Percentiles rank a stretch among this genome's conserved stretches.
Evolutionary conservation across 2,329 filamentous ascomycete species (phyloP).

Genomic region (Apiospora kogelbergensis): DNA sequence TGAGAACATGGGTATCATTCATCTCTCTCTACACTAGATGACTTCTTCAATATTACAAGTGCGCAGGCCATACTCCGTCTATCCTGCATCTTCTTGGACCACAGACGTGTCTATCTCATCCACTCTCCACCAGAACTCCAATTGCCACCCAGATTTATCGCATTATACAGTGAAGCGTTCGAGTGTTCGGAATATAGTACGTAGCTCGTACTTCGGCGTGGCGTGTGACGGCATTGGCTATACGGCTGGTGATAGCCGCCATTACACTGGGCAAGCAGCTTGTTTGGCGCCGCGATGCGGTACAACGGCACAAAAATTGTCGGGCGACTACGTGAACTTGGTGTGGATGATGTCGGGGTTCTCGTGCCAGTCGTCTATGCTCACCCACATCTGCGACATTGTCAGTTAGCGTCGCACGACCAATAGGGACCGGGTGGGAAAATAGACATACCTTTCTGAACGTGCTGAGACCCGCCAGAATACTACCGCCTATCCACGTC

Average conservation of each 20-base stretch:
- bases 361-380: constrained; percentile 99
- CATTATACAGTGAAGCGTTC: not conserved
- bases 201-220: not conserved
- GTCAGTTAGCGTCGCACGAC: constrained; percentile 14
- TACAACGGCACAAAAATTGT: not conserved
- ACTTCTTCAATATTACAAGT: constrained; percentile 10
- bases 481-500: constrained; percentile 98
- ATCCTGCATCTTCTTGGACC: not conserved
- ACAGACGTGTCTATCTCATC: not conserved
- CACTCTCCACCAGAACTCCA: not conserved
- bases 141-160: not conserved
- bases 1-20: constrained; percentile 11
- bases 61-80: not conserved
- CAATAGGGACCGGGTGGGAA: constrained; percentile 3
- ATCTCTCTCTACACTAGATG: constrained; percentile 9
- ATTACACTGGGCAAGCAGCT: not conserved
- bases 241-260: not conserved
- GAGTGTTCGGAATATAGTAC: not conserved
- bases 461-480: constrained; percentile 92
- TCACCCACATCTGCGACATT: constrained; percentile 88
- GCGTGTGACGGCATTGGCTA: not conserved
- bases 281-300: not conserved
- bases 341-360: constrained; percentile 98
- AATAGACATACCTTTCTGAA: constrained; percentile 81
- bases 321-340: constrained; percentile 75